Percentiles rank a stretch among this genome's conserved stretches.
Conservation (phyloP, 129 eudicot genomes). For the Pulicaria dysenterica region DNA sequence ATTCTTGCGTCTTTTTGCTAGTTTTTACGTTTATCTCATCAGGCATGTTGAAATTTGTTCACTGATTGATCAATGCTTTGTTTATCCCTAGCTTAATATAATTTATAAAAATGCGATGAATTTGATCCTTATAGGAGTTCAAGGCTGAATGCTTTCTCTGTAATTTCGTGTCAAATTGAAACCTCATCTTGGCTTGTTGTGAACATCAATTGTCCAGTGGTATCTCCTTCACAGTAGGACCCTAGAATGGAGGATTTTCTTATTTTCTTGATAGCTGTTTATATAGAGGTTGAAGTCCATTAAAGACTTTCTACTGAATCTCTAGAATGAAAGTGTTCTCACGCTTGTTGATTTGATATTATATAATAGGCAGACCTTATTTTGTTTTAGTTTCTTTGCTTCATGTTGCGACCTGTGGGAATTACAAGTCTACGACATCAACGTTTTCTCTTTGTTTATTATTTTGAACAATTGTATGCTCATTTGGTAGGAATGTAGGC, state of each 20-base stretch:
- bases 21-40: neutral
- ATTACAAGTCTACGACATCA: neutral
- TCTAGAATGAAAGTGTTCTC: neutral
- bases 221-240: too few species aligned
- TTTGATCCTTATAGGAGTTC: neutral
- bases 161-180: too few species aligned
- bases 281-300: neutral
- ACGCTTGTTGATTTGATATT: conserved; percentile 17
- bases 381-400: neutral
- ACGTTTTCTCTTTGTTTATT: neutral
- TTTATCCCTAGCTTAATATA: neutral
- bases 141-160: neutral
- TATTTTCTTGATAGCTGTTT: too few species aligned
- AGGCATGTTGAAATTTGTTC: neutral
- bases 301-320: neutral
- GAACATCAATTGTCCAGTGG: too few species aligned
- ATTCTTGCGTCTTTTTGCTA: neutral
- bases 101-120: neutral
- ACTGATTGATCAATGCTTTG: neutral
- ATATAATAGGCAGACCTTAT: too few species aligned
- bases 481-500: neutral
- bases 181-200: too few species aligned
- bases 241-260: too few species aligned
- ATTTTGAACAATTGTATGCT: neutral
- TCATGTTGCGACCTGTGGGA: conserved; percentile 4